Conservation (phyloP, 306 rosid species). For the Casuarina glauca region DNA sequence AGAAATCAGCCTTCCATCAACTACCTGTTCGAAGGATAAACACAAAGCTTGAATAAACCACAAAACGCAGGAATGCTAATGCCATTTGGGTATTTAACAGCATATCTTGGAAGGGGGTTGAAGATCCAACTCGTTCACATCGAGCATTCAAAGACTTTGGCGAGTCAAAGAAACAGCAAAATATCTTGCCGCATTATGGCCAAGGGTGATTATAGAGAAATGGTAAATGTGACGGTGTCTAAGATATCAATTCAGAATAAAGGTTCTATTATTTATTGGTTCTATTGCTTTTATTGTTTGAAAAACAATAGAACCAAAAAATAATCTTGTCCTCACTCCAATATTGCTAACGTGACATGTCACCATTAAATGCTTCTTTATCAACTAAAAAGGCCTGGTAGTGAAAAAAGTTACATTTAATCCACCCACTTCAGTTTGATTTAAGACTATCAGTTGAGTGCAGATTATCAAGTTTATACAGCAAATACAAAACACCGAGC, state of each 20-base stretch:
- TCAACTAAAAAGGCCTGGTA: background rate
- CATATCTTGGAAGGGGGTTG: background rate
- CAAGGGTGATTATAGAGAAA: background rate
- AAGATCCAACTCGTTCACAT: background rate
- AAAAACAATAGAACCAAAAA: too few relatives aligned
- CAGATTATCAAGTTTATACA: background rate
- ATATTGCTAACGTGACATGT: background rate
- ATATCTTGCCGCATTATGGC: background rate
- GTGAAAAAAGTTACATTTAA: background rate
- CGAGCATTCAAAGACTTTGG: background rate
- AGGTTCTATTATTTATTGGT: too few relatives aligned
- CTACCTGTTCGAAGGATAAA: constrained; percentile 45
- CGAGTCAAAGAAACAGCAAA: background rate
- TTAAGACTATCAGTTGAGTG: background rate
- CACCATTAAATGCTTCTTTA: background rate
- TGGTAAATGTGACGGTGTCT: background rate
- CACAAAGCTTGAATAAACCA: background rate
- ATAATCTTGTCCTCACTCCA: background rate
- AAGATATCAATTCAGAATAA: background rate
- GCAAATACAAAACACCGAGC: background rate
- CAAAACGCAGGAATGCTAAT: background rate
- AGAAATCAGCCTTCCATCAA: constrained; percentile 68
- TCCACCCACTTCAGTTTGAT: background rate
- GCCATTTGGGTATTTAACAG: background rate
- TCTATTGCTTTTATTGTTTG: background rate